These are phyloP conservation scores for Lagenaria siceraria DNA, from an alignment of 306 rosid genomes.

Conservation along the genomic window DNA sequence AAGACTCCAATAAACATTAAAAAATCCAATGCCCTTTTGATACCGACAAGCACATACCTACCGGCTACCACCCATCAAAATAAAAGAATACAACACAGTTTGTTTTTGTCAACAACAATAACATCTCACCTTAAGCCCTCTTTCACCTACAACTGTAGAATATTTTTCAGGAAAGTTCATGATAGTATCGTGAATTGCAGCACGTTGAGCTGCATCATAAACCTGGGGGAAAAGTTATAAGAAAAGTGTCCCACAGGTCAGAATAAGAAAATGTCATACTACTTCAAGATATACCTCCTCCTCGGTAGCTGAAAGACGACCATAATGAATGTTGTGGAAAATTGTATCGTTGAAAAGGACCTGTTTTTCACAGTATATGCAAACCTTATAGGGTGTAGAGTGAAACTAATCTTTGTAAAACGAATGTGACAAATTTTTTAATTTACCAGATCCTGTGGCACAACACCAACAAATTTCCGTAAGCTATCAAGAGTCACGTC, in stretches of 20 bases:
- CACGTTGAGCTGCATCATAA: constrained; percentile 79
- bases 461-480: constrained; percentile 78
- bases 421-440: constrained; percentile 6
- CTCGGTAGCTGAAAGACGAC: constrained; percentile 68
- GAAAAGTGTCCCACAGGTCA: neutral
- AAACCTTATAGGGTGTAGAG: neutral
- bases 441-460: constrained; percentile 93
- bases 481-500: constrained; percentile 76
- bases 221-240: constrained; percentile 35
- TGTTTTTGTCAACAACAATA: neutral
- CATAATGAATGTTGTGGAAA: constrained; percentile 86
- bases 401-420: constrained; percentile 5
- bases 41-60: neutral
- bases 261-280: constrained; percentile 4
- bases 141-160: constrained; percentile 85
- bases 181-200: constrained; percentile 90
- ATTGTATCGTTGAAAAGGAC: constrained; percentile 93
- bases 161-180: constrained; percentile 75
- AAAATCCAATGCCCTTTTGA: neutral
- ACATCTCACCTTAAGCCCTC: constrained; percentile 86
- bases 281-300: constrained; percentile 55
- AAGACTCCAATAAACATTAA: neutral
- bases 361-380: constrained; percentile 30
- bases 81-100: neutral
- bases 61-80: neutral